Conservation (phyloP, 2,329 filamentous ascomycete genomes). For the Scorias spongiosa region DNA sequence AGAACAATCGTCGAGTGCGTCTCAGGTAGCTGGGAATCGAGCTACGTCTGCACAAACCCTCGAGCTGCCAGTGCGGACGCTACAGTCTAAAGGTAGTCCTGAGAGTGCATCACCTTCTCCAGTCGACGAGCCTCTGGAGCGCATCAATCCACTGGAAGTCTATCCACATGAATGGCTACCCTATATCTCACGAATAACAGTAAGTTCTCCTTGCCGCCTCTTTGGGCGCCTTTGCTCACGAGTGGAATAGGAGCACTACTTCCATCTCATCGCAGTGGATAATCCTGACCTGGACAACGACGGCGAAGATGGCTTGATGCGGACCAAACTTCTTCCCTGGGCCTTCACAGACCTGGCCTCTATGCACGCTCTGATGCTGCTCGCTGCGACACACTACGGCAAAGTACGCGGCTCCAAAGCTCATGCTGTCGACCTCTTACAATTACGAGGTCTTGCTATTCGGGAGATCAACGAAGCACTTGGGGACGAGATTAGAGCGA, state of each 20-base stretch:
- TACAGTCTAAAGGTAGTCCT: slow-evolving; percentile 11
- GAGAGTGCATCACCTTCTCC: slow-evolving; percentile 8
- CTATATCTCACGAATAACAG: slow-evolving; percentile 19
- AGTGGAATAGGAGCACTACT: not conserved
- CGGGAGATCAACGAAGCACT: slow-evolving; percentile 28
- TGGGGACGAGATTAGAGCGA: slow-evolving; percentile 13
- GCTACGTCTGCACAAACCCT: slow-evolving; percentile 2
- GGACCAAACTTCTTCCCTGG: slow-evolving; percentile 27
- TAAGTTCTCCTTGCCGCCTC: slow-evolving; percentile 3
- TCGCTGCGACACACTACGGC: slow-evolving; percentile 27
- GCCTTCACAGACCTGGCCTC: slow-evolving; percentile 25
- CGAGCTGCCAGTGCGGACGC: slow-evolving; percentile 3
- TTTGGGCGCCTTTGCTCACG: not conserved
- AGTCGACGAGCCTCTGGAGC: slow-evolving; percentile 9
- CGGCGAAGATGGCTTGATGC: slow-evolving; percentile 20
- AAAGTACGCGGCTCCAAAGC: slow-evolving; percentile 13
- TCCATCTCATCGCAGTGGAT: slow-evolving; percentile 23
- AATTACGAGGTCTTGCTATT: slow-evolving; percentile 31
- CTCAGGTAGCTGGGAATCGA: slow-evolving; percentile 6
- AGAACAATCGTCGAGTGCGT: slow-evolving; percentile 6
- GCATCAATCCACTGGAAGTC: slow-evolving; percentile 15
- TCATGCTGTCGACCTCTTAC: slow-evolving; percentile 23
- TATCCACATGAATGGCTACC: slow-evolving; percentile 25
- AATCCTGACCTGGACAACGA: slow-evolving; percentile 27
- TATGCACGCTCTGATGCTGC: slow-evolving; percentile 27